Evolutionary conservation across 805 yeast genomes (phyloP).

Genomic region (Barnettozyma botsteinii): DNA sequence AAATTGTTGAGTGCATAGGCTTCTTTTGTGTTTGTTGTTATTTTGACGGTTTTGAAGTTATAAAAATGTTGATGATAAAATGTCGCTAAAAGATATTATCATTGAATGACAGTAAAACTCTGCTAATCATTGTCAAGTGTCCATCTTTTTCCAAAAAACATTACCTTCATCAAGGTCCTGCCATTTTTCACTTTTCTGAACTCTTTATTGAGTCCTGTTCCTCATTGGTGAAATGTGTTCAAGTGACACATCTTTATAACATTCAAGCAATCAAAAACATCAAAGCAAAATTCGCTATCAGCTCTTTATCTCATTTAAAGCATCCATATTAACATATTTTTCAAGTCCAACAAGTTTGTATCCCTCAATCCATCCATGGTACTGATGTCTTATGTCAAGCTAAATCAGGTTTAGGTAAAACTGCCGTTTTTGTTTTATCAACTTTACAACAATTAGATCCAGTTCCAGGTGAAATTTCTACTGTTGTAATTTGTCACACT

Average conservation of each 20-base stretch:
- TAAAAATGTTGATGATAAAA: slow-evolving; percentile 1
- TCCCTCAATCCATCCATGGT: slow-evolving; percentile 96
- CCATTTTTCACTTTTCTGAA: too few species aligned
- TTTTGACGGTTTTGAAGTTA: not conserved
- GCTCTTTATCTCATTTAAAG: not conserved
- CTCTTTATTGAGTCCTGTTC: too few species aligned
- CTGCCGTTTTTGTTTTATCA: slow-evolving; percentile 94
- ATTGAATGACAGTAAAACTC: too few species aligned
- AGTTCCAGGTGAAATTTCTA: slow-evolving; percentile 92
- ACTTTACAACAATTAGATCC: slow-evolving; percentile 97
- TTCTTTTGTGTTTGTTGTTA: not conserved
- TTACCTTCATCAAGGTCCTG: too few species aligned
- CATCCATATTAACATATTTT: slow-evolving; percentile 10
- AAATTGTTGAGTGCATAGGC: not conserved
- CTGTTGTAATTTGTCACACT: slow-evolving; percentile 94
- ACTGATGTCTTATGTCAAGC: slow-evolving; percentile 98
- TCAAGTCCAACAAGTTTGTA: slow-evolving; percentile 92
- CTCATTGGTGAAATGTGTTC: too few species aligned
- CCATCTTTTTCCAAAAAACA: too few species aligned
- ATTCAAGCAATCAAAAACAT: not conserved
- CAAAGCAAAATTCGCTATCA: not conserved
- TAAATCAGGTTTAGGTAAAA: slow-evolving; percentile 98
- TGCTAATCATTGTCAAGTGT: too few species aligned
- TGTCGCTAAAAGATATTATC: too few species aligned
- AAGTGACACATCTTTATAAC: not conserved